Conservation (phyloP, 495 filamentous ascomycete species). For the Mytilinidion resinicola region DNA sequence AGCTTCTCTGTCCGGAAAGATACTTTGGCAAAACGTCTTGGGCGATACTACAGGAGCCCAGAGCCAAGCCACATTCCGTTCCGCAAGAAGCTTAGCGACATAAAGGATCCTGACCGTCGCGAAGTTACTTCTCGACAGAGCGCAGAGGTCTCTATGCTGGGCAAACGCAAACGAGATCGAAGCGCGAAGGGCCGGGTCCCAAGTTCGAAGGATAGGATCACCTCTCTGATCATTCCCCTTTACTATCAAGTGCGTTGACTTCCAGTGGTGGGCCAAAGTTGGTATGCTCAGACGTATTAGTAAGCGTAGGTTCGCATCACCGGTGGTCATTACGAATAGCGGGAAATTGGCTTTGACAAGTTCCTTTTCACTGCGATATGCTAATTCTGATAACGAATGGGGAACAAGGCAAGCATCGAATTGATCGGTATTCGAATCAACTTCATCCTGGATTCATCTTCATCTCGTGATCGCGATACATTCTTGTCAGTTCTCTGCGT, state of each 20-base stretch:
- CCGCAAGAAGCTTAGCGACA: too few species aligned
- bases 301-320: too few species aligned
- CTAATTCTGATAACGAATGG: not conserved
- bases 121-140: too few species aligned
- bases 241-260: not conserved
- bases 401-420: not conserved
- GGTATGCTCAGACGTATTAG: too few species aligned
- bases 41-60: too few species aligned
- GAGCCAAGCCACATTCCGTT: too few species aligned
- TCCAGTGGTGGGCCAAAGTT: not conserved
- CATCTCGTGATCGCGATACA: not conserved
- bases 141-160: too few species aligned
- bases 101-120: too few species aligned
- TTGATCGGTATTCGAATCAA: not conserved
- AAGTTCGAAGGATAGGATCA: too few species aligned
- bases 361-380: not conserved
- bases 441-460: not conserved
- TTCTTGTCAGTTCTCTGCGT: not conserved
- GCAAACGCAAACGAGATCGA: not conserved
- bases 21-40: too few species aligned
- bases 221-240: not conserved
- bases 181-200: too few species aligned
- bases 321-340: not conserved
- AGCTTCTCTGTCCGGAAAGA: too few species aligned
- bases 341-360: not conserved